phyloP scores from a whole-genome alignment of 352 stramenopile species.

The Blastocystis sp. region DNA sequence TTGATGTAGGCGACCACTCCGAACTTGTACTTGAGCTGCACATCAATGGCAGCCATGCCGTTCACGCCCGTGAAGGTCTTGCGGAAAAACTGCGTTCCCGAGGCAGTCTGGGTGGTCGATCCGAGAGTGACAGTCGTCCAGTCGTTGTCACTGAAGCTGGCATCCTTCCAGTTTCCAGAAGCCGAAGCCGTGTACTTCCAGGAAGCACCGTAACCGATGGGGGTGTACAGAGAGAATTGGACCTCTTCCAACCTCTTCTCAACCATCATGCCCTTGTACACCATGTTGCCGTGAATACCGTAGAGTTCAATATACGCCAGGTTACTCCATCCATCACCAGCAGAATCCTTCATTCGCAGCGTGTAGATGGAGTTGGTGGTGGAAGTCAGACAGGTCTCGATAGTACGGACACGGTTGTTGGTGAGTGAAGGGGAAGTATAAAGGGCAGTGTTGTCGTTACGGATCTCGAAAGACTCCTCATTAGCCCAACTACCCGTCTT shows the following conservation, averaged over 20 bases:
- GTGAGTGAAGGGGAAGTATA: neutral
- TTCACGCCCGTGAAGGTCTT: neutral
- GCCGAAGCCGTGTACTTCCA: neutral
- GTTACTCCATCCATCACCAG: neutral
- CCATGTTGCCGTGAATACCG: neutral
- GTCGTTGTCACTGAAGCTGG: neutral
- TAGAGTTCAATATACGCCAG: neutral
- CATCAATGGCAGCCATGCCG: neutral
- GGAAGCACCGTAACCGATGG: neutral
- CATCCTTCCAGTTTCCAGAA: neutral
- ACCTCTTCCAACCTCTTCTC: neutral
- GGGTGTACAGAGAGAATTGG: neutral
- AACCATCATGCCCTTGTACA: neutral
- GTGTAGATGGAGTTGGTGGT: neutral
- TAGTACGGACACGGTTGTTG: neutral
- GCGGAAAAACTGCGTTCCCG: neutral
- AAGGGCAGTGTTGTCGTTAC: neutral
- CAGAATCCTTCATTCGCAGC: neutral
- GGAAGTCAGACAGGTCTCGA: neutral
- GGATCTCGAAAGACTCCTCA: slow-evolving; percentile 29
- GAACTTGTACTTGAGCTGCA: neutral
- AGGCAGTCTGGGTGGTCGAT: neutral
- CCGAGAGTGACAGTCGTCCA: neutral
- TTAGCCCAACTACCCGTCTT: neutral
- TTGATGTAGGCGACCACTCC: slow-evolving; percentile 10